Evolutionary conservation across 306 rosid genomes (phyloP).

Genomic region (Prunus armeniaca): DNA sequence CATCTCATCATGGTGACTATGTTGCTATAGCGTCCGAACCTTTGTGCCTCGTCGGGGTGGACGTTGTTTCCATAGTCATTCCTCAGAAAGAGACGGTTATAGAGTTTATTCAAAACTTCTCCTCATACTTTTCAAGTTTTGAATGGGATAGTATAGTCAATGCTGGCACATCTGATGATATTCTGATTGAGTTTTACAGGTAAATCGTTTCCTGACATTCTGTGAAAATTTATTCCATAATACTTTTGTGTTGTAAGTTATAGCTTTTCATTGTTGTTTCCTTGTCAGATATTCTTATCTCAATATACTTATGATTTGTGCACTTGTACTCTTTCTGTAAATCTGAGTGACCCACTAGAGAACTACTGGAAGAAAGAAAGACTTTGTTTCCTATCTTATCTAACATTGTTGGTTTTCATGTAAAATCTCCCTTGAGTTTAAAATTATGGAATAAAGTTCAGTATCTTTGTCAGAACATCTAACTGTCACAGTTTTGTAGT

Average conservation of each 20-base stretch:
- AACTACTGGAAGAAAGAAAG: background rate
- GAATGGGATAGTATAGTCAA: conserved; percentile 70
- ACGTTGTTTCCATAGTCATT: conserved; percentile 55
- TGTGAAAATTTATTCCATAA: too few species aligned
- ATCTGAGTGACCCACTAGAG: background rate
- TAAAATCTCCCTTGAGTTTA: background rate
- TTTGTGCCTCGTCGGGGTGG: conserved; percentile 79
- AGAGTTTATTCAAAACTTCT: conserved; percentile 52
- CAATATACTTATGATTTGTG: background rate
- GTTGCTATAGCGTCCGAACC: conserved; percentile 95
- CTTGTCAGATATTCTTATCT: background rate
- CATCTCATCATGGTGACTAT: conserved; percentile 87
- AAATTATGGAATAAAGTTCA: background rate
- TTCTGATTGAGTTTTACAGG: conserved; percentile 74
- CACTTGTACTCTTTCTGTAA: background rate
- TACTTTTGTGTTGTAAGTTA: too few species aligned
- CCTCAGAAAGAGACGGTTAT: conserved; percentile 55
- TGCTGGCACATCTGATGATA: conserved; percentile 52
- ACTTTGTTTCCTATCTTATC: background rate
- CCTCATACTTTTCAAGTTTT: conserved; percentile 65
- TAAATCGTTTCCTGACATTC: conserved; percentile 5
- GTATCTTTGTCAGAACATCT: background rate
- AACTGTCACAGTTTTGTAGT: background rate
- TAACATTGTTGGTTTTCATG: background rate
- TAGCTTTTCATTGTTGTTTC: too few species aligned